Evolutionary conservation across 495 filamentous ascomycete genomes (phyloP).

Genomic region (Talaromyces trachyspermus): DNA sequence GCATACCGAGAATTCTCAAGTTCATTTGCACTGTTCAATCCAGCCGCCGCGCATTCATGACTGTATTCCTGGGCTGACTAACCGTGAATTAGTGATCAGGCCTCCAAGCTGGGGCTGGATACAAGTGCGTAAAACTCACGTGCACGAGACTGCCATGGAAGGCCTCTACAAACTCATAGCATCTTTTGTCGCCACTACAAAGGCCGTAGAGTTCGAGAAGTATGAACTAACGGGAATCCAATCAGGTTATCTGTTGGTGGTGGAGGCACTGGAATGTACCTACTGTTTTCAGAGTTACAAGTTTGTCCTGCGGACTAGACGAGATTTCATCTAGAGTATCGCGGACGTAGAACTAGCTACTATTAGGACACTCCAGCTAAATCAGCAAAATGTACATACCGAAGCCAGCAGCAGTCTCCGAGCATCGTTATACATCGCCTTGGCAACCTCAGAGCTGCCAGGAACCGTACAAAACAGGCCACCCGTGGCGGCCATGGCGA

Average conservation of each 20-base stretch:
- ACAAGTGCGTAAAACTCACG: neutral
- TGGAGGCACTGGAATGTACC: neutral
- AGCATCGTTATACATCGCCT: neutral
- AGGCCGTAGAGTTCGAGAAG: neutral
- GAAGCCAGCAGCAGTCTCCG: neutral
- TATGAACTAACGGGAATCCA: neutral
- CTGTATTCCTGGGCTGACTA: neutral
- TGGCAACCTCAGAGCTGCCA: neutral
- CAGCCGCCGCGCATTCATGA: neutral
- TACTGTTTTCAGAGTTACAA: neutral
- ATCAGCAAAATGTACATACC: neutral
- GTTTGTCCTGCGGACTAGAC: neutral
- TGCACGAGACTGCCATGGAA: neutral
- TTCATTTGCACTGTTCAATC: neutral
- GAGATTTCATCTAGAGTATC: neutral
- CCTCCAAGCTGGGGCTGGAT: neutral
- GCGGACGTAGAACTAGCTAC: neutral
- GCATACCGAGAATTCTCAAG: neutral
- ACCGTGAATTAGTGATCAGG: neutral
- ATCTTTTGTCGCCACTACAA: conserved; percentile 2
- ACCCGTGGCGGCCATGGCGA: neutral
- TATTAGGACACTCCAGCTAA: neutral
- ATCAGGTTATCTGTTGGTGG: neutral
- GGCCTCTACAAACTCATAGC: conserved; percentile 1
- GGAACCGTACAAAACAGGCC: neutral